phyloP scores from a whole-genome alignment of 2,329 filamentous ascomycete genomes.

The Colletotrichum liriopes region DNA sequence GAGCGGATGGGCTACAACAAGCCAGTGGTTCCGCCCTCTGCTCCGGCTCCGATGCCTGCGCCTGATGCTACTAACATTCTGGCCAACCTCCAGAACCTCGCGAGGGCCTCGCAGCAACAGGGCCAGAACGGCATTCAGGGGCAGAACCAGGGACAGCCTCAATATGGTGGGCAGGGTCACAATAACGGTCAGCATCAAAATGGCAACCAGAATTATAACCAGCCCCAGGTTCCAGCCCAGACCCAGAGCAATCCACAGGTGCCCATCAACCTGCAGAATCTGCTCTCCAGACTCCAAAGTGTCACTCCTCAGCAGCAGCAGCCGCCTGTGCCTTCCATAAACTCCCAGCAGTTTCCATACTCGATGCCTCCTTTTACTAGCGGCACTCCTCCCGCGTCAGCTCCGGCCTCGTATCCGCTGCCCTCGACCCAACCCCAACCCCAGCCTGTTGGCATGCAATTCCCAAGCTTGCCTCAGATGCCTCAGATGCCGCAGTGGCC shows the following conservation, averaged over 20 bases:
- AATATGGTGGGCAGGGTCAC: conserved; percentile 44
- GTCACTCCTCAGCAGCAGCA: conserved; percentile 23
- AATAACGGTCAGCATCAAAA: conserved; percentile 47
- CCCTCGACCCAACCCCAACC: conserved; percentile 50
- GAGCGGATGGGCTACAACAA: conserved; percentile 54
- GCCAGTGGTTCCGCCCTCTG: conserved; percentile 51
- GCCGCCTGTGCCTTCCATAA: conserved; percentile 10
- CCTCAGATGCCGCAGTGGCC: conserved; percentile 1
- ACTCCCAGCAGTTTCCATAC: conserved; percentile 19
- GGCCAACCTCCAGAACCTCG: conserved; percentile 80
- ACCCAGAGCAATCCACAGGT: conserved; percentile 18
- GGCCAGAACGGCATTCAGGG: conserved; percentile 46
- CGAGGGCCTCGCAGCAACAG: conserved; percentile 59
- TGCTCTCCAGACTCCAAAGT: conserved; percentile 33
- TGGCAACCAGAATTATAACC: conserved; percentile 11
- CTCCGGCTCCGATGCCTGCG: conserved; percentile 57
- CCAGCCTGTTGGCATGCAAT: conserved; percentile 35
- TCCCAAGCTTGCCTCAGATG: conserved; percentile 51
- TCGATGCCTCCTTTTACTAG: conserved; percentile 58
- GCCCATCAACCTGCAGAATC: conserved; percentile 6
- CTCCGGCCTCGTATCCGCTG: conserved; percentile 63
- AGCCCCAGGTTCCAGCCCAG: conserved; percentile 8
- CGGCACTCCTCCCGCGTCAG: conserved; percentile 65
- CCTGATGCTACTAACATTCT: conserved; percentile 75
- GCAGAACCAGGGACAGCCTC: conserved; percentile 31